phyloP scores from a whole-genome alignment of 1,284 basidiomycete genomes.

The Tylopilus orsonianus region DNA sequence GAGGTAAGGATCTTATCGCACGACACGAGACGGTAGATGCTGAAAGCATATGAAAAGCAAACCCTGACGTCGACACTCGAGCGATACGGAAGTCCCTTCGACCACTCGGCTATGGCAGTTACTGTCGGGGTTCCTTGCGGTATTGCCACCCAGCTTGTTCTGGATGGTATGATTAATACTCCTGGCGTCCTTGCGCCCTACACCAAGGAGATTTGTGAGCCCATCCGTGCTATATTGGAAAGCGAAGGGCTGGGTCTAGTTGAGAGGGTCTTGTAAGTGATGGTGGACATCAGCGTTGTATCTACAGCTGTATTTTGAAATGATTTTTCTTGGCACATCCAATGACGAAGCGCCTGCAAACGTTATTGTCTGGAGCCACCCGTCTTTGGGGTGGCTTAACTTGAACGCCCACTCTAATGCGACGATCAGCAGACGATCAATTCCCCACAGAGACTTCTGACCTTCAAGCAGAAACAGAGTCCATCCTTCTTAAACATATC shows the following conservation, averaged over 20 bases:
- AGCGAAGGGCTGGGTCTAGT: constrained; percentile 81
- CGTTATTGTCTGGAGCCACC: constrained; percentile 7
- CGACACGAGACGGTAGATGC: constrained; percentile 7
- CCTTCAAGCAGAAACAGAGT: constrained; percentile 69
- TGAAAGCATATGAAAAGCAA: constrained; percentile 48
- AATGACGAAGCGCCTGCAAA: constrained; percentile 1
- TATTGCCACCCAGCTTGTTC: constrained; percentile 84
- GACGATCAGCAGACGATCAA: constrained; percentile 51
- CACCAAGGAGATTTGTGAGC: constrained; percentile 82
- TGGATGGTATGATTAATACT: constrained; percentile 75
- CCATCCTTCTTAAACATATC: constrained; percentile 52
- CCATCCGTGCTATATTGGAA: constrained; percentile 77
- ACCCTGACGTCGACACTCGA: constrained; percentile 92
- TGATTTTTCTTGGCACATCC: background rate
- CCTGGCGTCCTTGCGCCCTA: constrained; percentile 91
- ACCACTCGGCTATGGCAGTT: constrained; percentile 92
- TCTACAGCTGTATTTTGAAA: background rate
- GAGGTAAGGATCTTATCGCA: constrained; percentile 44
- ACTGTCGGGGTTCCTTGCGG: constrained; percentile 94
- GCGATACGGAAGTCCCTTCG: constrained; percentile 82
- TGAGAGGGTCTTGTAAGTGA: constrained; percentile 61
- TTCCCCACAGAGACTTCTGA: constrained; percentile 64
- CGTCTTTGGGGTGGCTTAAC: background rate
- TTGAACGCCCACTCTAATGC: constrained; percentile 17
- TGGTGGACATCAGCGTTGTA: background rate